Base-by-base conservation (phyloP, 306 rosid genomes). In the Cucurbita moschata region DNA sequence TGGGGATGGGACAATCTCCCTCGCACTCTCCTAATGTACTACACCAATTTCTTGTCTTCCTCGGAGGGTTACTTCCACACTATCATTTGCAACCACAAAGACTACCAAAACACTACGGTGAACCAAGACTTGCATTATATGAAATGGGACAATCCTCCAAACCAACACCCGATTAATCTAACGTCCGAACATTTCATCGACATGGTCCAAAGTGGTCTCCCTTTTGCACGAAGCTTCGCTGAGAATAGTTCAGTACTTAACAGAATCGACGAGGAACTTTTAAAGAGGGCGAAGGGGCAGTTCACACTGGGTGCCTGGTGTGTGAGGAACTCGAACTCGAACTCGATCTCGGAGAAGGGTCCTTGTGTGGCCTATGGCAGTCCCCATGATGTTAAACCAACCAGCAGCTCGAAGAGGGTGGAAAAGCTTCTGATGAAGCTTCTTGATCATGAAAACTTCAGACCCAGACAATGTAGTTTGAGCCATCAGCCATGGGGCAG, bases 1-100 rank as follows among this genome's bases (percentile, higher is more conserved):
- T 85, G 85, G 87, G 96, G 98, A 74, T 88, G 97, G 96, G 98
- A 90, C 70, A 90, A 93, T 83, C 97, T 93, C 66, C 97, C 96
- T 7, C 95, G 92, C 38, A 89, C 94, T 44, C 91, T 90, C 76
- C 96, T 93, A 10, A 85, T 93, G 96, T 93, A 88, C 77, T 89
- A 87, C 74, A 87, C 98, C 11, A 93, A 89, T 77, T 86, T 86
- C 82, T 72, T 86, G 60, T 85, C 96, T 6, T 89, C 99, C 18
- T 64, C 86, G 6, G 99, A 94, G 77, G 95, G 97, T 47, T 94
- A 94, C 87, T 94, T 94, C 73, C 99, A 94, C 46, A 87, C 96
- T 0, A 92, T 89, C 69, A 81, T 83, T 21, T 94, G 99, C 83
- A 94, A 91, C 82, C 92, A 89, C 82, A 94, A 91, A 82, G 95